Conservation (phyloP, 2,329 filamentous ascomycete genomes). For the Xylaria hypoxylon region DNA sequence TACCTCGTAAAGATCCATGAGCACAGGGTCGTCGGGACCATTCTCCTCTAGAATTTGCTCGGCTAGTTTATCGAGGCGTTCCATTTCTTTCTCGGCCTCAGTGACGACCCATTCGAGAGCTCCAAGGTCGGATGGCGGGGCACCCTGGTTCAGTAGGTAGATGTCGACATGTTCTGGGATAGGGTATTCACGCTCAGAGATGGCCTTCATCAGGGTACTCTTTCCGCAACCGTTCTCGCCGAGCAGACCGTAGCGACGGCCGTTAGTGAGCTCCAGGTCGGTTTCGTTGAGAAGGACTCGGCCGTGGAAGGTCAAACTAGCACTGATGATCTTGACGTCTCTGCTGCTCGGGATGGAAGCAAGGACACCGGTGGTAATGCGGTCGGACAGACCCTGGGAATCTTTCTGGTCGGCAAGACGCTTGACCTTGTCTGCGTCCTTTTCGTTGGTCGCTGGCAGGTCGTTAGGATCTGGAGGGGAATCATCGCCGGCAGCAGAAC, state of each 20-base stretch:
- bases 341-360: constrained; percentile 85
- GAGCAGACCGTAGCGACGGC: constrained; percentile 91
- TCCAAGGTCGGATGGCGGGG: constrained; percentile 86
- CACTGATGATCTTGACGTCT: constrained; percentile 96
- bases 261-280: constrained; percentile 91
- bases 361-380: constrained; percentile 97
- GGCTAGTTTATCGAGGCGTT: constrained; percentile 86
- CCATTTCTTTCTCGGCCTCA: constrained; percentile 93
- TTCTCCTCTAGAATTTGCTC: constrained; percentile 92
- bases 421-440: constrained; percentile 80
- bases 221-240: constrained; percentile 99
- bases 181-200: constrained; percentile 92
- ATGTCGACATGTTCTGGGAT: constrained; percentile 97
- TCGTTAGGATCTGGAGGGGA: constrained; percentile 72
- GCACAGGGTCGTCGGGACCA: constrained; percentile 87
- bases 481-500: constrained; percentile 78
- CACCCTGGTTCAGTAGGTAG: constrained; percentile 97
- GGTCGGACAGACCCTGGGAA: constrained; percentile 94
- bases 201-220: constrained; percentile 96
- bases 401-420: constrained; percentile 94
- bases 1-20: constrained; percentile 97
- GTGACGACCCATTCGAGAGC: constrained; percentile 97
- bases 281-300: constrained; percentile 95
- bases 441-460: constrained; percentile 70
- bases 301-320: constrained; percentile 96